Base-by-base conservation (phyloP, 2,329 filamentous ascomycete genomes). In the Penicillium carneum region DNA sequence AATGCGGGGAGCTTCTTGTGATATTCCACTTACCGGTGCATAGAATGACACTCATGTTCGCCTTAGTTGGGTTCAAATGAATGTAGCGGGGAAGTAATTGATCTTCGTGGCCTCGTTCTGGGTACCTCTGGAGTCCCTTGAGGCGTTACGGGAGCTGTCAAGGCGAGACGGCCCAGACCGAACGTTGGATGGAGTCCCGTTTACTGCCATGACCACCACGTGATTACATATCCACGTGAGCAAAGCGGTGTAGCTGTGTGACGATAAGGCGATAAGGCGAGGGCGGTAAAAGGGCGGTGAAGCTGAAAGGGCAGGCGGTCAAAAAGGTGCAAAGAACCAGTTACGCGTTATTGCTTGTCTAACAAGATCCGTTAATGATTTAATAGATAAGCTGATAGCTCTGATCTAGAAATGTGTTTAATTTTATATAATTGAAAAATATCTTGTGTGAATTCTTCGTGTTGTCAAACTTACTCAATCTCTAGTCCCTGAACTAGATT, bases 21-120 rank as follows among this genome's bases (percentile, higher is more conserved):
- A 43, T 50, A 14, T 23, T 16, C 43, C 33, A 69, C 82, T 74
- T 77, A 88, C 87, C 87, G 62, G 87, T 89, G 71, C 87, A 89
- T 39, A 89, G 80, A 71, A 89, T 89, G 63, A 89, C 87, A 67
- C 86, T 88, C 87, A 89, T 89, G 9, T 67, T 75, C 64, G 46
- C 39, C 33, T 54, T 20, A 4, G 39, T n/a, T 11, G n/a, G 11
- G 29, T 36, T 47, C 39, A 50, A 49, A 58, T 61, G 51, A 48
- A 33, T 38, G 46, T 41, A 50, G 49, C 60, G 53, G 52, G 29
- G 71, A 2, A 75, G 75, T 51, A 61, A 73, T 46, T 72, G 72
- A 33, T 77, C 7, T 20, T 29, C 9, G 16, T 20, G 12, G 38
- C 34, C 29, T 52, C 39, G 39, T n/a, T 9, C 18, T 53, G 29